A percentile compares a stretch with the other conserved stretches of the same genome.
These are phyloP conservation scores for Kuraishia cidri DNA, from an alignment of 805 yeast species.

Conservation along the genomic window DNA sequence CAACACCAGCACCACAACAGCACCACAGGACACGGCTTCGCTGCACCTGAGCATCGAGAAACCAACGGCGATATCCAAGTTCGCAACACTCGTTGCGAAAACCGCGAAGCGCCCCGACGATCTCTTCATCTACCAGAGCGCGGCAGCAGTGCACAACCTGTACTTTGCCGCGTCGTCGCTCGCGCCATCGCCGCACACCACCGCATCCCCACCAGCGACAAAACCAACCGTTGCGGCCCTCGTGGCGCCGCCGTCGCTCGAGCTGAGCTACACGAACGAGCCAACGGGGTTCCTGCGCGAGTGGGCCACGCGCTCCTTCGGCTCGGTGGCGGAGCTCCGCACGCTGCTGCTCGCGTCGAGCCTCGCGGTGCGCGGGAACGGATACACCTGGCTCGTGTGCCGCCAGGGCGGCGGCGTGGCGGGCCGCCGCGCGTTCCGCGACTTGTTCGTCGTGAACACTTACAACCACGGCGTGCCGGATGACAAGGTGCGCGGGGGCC, in stretches of 20 bases:
- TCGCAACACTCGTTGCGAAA: slow-evolving; percentile 24
- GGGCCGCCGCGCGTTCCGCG: slow-evolving; percentile 12
- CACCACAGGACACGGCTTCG: slow-evolving; percentile 17
- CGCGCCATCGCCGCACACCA: slow-evolving; percentile 6
- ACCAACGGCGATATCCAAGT: slow-evolving; percentile 13
- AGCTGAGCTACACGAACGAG: slow-evolving; percentile 15
- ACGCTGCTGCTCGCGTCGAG: slow-evolving; percentile 65
- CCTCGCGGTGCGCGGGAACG: slow-evolving; percentile 73
- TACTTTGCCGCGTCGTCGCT: slow-evolving; percentile 40
- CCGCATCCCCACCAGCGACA: background rate
- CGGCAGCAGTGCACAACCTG: slow-evolving; percentile 37
- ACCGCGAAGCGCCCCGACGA: slow-evolving; percentile 37
- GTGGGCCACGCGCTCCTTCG: slow-evolving; percentile 58
- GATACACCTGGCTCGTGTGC: slow-evolving; percentile 85
- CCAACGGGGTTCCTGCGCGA: slow-evolving; percentile 23
- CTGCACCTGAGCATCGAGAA: slow-evolving; percentile 10
- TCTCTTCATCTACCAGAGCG: slow-evolving; percentile 30
- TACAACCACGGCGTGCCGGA: slow-evolving; percentile 86
- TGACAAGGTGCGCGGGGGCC: slow-evolving; percentile 44
- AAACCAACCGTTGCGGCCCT: slow-evolving; percentile 22
- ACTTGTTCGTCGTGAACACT: slow-evolving; percentile 68
- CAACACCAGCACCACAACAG: slow-evolving; percentile 4
- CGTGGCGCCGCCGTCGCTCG: slow-evolving; percentile 32
- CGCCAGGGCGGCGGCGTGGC: slow-evolving; percentile 23
- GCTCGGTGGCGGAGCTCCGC: slow-evolving; percentile 68